Evolutionary conservation across 1,139 yeast genomes (phyloP).

Genomic region (Pichia sp.): DNA sequence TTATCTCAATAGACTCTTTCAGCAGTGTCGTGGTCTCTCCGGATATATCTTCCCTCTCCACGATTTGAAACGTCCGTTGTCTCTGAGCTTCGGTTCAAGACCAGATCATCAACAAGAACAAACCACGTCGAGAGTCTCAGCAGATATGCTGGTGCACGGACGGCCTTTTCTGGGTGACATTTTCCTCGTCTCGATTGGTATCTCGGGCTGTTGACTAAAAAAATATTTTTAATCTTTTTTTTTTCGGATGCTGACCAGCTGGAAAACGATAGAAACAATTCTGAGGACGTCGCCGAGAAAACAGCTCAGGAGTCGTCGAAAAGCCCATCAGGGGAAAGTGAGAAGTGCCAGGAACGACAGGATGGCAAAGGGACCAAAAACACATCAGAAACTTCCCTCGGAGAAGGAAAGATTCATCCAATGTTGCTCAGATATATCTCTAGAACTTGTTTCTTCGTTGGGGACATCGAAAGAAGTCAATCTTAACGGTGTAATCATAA

Average conservation of each 20-base stretch:
- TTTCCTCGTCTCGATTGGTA: not conserved
- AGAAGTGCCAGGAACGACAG: not conserved
- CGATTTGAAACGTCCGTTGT: not conserved
- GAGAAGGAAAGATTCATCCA: constrained; percentile 91
- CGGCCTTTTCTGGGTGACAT: not conserved
- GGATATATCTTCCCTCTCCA: not conserved
- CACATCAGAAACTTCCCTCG: constrained; percentile 62
- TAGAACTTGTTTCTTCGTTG: constrained; percentile 78
- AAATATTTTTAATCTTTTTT: not conserved
- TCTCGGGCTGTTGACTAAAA: too few relatives aligned
- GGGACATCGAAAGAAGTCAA: constrained; percentile 67
- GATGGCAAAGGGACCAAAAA: constrained; percentile 32
- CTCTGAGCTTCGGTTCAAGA: not conserved
- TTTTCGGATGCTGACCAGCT: not conserved
- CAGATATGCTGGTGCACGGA: not conserved
- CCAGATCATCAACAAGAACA: constrained; percentile 1
- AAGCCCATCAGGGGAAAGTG: not conserved
- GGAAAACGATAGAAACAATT: not conserved
- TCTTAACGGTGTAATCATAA: constrained; percentile 81
- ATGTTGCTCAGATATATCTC: constrained; percentile 89
- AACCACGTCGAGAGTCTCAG: constrained; percentile 1
- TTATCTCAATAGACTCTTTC: not conserved
- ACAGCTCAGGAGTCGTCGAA: not conserved
- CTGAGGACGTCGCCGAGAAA: not conserved
- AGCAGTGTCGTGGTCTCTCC: not conserved